A percentile compares a stretch with the other conserved stretches of the same genome.
Evolutionary conservation across 371 early-diverging fungal genomes (phyloP).

Genomic region (Apophysomyces variabilis): DNA sequence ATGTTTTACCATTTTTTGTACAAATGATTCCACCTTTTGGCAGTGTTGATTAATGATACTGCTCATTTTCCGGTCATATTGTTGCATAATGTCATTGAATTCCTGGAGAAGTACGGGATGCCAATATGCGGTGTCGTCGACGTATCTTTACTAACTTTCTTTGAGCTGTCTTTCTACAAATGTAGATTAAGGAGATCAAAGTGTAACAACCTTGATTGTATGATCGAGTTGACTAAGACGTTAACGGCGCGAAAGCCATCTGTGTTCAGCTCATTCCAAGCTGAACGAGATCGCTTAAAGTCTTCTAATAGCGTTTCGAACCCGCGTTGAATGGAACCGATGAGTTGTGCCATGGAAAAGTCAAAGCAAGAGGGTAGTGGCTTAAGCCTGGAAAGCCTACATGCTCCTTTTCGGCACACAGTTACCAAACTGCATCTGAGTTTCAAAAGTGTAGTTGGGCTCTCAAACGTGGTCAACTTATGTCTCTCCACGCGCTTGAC

Average conservation of each 20-base stretch:
- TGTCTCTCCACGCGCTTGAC: too few species aligned
- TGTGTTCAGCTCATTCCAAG: constrained; percentile 46
- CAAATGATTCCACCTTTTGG: constrained; percentile 24
- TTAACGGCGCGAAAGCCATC: constrained; percentile 43
- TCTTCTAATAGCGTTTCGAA: constrained; percentile 39
- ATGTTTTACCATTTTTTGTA: constrained; percentile 34
- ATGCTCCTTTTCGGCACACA: too few species aligned
- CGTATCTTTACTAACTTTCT: constrained; percentile 36
- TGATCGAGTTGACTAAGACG: constrained; percentile 39
- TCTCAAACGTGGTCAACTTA: background rate
- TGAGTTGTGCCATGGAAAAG: constrained; percentile 31
- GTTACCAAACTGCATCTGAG: too few species aligned
- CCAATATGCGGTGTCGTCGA: constrained; percentile 51
- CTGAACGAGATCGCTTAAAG: constrained; percentile 34
- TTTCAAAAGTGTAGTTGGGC: too few species aligned
- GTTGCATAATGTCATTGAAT: constrained; percentile 37
- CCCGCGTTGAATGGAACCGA: constrained; percentile 42
- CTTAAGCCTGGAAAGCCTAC: constrained; percentile 5
- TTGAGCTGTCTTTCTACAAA: constrained; percentile 1
- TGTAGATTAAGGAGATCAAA: background rate
- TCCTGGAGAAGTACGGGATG: constrained; percentile 38
- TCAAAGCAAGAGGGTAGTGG: constrained; percentile 1
- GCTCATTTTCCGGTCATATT: constrained; percentile 40
- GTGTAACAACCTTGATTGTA: constrained; percentile 38
- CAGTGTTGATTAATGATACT: constrained; percentile 26